Evolutionary conservation across 805 yeast species (phyloP), one percentile per base, ranked within the genome.

Genomic region (Pichia thaimueangensis): DNA sequence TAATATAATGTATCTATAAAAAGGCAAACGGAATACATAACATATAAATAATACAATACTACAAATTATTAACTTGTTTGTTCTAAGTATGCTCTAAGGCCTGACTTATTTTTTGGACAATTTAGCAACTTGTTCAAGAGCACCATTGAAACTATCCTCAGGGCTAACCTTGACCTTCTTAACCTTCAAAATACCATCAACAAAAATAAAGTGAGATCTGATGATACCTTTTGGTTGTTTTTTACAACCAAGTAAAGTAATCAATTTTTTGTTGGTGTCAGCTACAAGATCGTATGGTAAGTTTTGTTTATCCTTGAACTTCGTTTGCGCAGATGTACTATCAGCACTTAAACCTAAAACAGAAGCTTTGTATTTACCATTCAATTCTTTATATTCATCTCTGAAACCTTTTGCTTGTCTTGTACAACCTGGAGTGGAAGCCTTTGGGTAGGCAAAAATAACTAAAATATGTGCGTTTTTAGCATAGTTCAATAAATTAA

Each of bases 351-450:
- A 60, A 0, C 98, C 98, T 53, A 74, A 79, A 1, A 91, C 81
- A 0, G 74, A 65, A 2, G 80, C 81, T 20, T 73, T 73, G 30
- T 73, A 65, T 35, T 68, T 30, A 8, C 39, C 32, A 27, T 39
- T 33, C 54, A 84, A 73, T 32, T 71, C 67, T 2, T 71, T 68
- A 59, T 65, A 80, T 52, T 76, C 76, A 50, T 76, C 80, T 53
- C 93, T 79, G 60, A 83, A 93, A 0, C 96, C 96, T 59, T 84
- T 75, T 3, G 89, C 97, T 65, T 91, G 98, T 53, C 87, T 76
- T 1, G 98, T 91, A 63, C 98, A 93, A 3, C 98, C 98, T 1
- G 96, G 96, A 0, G 97, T 91, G 21, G 83, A 78, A 0, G 97
- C 97, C 57, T 74, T 82, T 41, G 97, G 97, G 58, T 89, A 91